Evolutionary conservation across 2,329 filamentous ascomycete genomes (phyloP).

Genomic region (Scytalidium sp.): DNA sequence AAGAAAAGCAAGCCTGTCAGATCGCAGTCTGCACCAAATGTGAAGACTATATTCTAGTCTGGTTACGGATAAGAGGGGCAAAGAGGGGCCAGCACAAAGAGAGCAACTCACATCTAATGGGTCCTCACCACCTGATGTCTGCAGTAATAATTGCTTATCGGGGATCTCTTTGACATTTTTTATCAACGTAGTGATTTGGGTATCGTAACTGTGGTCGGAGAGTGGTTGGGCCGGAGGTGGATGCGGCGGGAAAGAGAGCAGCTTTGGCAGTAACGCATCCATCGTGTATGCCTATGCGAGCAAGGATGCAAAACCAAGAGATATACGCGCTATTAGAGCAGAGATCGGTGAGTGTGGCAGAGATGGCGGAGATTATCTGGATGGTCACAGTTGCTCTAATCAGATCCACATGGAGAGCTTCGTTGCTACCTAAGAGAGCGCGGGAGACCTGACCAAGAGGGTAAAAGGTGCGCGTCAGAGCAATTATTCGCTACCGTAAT

Average conservation of each 20-base stretch:
- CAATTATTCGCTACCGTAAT: too few species aligned
- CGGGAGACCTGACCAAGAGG: too few species aligned
- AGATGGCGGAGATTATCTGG: neutral
- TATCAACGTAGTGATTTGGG: conserved; percentile 35
- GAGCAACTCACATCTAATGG: conserved; percentile 32
- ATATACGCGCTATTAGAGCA: neutral
- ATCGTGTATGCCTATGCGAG: conserved; percentile 12
- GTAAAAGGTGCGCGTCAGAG: too few species aligned
- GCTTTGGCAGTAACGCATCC: conserved; percentile 31
- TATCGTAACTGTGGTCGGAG: conserved; percentile 39
- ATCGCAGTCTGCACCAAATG: too few species aligned
- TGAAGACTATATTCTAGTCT: too few species aligned
- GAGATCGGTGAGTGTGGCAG: neutral
- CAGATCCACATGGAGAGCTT: neutral
- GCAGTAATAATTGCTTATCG: conserved; percentile 28
- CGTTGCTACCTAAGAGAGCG: too few species aligned
- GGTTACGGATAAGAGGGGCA: too few species aligned
- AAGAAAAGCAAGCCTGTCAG: too few species aligned
- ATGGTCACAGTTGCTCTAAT: neutral
- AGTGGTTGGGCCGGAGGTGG: conserved; percentile 28
- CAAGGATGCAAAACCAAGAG: neutral
- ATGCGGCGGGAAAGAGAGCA: conserved; percentile 37
- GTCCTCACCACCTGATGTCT: conserved; percentile 29
- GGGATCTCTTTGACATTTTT: conserved; percentile 32
- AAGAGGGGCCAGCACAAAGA: too few species aligned